A percentile compares a stretch with the other conserved stretches of the same genome.
These are phyloP conservation scores for Klebsormidium nitens DNA, from an alignment of 139 green algal species.

Conservation along the genomic window DNA sequence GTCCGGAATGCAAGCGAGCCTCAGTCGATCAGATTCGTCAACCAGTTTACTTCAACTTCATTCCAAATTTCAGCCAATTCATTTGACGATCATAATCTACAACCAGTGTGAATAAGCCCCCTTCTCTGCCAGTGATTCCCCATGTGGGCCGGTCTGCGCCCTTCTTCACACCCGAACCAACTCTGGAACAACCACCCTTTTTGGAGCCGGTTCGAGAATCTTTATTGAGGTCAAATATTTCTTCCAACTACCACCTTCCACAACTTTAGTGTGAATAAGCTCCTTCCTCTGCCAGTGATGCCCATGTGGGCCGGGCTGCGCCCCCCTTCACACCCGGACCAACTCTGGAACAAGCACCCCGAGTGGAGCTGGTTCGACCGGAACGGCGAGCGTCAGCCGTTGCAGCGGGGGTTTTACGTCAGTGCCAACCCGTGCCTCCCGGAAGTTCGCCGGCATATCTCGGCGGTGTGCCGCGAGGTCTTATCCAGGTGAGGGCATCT, in stretches of 20 bases:
- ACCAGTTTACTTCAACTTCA: too few relatives aligned
- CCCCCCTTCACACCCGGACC: background rate
- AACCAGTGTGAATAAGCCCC: background rate
- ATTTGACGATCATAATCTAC: background rate
- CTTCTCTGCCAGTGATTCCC: constrained; percentile 18
- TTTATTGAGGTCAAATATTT: background rate
- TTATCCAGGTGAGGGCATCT: too few relatives aligned
- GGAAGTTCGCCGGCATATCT: constrained; percentile 3
- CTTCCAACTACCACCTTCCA: background rate
- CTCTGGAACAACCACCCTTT: constrained; percentile 15
- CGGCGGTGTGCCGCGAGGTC: constrained; percentile 11
- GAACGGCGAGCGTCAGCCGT: constrained; percentile 9
- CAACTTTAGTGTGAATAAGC: background rate
- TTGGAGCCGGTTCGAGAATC: background rate
- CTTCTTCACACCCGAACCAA: background rate
- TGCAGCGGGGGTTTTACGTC: constrained; percentile 19
- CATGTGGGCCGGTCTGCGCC: constrained; percentile 6
- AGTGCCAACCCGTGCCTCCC: constrained; percentile 19
- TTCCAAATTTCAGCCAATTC: background rate
- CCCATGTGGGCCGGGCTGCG: constrained; percentile 13
- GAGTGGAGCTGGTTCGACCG: constrained; percentile 24
- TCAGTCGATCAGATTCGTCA: too few relatives aligned
- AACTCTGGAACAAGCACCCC: constrained; percentile 15
- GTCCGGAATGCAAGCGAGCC: too few relatives aligned
- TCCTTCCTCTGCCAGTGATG: constrained; percentile 16